Conservation (phyloP, 257 asterid genomes). For the Marsdenia floribunda region DNA sequence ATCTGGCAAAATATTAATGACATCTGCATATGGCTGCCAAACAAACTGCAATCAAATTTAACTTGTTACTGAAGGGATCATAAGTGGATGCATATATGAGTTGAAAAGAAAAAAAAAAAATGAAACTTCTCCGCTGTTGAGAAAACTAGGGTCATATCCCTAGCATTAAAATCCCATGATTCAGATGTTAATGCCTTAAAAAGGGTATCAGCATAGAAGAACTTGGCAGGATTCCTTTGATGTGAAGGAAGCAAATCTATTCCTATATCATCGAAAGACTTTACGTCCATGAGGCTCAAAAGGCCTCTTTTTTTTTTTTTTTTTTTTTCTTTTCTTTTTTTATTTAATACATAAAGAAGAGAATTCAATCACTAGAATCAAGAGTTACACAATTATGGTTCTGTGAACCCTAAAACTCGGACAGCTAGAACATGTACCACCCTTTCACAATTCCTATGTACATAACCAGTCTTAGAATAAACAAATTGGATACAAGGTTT, state of each 20-base stretch:
- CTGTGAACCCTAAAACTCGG: no score
- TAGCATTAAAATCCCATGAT: neutral
- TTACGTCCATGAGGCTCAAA: neutral
- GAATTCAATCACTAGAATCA: no score
- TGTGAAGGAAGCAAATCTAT: neutral
- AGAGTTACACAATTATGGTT: no score
- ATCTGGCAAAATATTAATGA: constrained; percentile 53
- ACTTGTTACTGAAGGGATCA: neutral
- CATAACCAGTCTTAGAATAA: no score
- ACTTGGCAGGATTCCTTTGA: neutral
- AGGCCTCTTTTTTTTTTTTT: neutral
- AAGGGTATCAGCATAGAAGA: neutral
- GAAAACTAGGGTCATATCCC: neutral
- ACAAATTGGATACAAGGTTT: no score
- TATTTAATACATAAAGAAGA: neutral
- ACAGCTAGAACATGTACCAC: no score
- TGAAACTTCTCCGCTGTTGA: neutral
- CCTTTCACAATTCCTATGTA: no score
- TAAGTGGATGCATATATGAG: neutral
- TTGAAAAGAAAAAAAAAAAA: neutral
- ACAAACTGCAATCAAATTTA: constrained; percentile 30
- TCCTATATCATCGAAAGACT: neutral
- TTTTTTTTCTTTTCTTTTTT: no score
- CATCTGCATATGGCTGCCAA: constrained; percentile 73
- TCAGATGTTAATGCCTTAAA: neutral